These are phyloP conservation scores for Alternaria gansuensis DNA, from an alignment of 2,329 filamentous ascomycete species.

Conservation along the genomic window DNA sequence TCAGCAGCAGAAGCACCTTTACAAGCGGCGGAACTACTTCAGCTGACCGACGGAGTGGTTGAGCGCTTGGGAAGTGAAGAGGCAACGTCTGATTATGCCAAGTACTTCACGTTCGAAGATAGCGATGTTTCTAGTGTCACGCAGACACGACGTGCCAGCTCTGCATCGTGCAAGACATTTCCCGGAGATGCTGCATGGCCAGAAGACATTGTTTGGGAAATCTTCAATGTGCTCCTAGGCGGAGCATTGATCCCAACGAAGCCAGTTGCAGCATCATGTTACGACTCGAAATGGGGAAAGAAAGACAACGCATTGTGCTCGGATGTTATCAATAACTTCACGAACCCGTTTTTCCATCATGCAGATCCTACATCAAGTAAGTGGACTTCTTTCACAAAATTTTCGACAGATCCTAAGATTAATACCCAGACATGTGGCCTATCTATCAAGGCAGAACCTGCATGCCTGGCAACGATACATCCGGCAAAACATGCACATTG, in stretches of 20 bases:
- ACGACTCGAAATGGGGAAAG: slow-evolving; percentile 24
- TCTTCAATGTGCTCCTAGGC: slow-evolving; percentile 25
- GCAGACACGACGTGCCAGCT: slow-evolving; percentile 1
- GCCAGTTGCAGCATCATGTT: slow-evolving; percentile 32
- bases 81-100: not conserved
- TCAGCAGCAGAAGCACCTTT: slow-evolving; percentile 8
- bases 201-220: slow-evolving; percentile 18
- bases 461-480: slow-evolving; percentile 32
- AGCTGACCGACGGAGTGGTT: slow-evolving; percentile 11
- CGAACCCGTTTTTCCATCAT: slow-evolving; percentile 41
- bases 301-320: slow-evolving; percentile 21
- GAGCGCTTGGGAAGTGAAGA: slow-evolving; percentile 2
- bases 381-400: not conserved
- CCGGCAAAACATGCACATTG: slow-evolving; percentile 35
- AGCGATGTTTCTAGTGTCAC: not conserved
- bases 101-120: slow-evolving; percentile 15
- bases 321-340: slow-evolving; percentile 21
- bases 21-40: slow-evolving; percentile 14
- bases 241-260: slow-evolving; percentile 29
- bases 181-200: slow-evolving; percentile 31
- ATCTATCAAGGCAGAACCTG: slow-evolving; percentile 44
- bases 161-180: slow-evolving; percentile 27
- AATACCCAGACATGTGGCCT: slow-evolving; percentile 34
- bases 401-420: no score
- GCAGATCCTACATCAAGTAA: slow-evolving; percentile 20